A percentile compares a stretch with the other conserved stretches of the same genome.
Evolutionary conservation across 345 rosid species (phyloP).

Genomic region (Clarkia xantiana): DNA sequence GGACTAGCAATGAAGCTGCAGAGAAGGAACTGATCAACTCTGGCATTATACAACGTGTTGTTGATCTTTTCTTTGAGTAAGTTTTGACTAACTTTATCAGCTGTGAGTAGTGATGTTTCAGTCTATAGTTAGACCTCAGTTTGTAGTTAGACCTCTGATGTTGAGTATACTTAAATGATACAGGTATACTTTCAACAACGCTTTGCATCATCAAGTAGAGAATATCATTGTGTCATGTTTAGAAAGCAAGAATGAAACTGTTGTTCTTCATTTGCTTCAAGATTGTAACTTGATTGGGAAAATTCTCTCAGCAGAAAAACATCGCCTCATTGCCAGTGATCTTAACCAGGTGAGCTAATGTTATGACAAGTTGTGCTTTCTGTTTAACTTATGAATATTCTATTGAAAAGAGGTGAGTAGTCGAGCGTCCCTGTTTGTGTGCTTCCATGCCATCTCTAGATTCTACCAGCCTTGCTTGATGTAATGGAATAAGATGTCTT

Average conservation of each 20-base stretch:
- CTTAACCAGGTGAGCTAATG: slow-evolving; percentile 17
- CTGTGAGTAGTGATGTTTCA: background rate
- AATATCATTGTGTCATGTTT: slow-evolving; percentile 70
- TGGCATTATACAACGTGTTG: slow-evolving; percentile 50
- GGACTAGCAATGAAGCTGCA: slow-evolving; percentile 67
- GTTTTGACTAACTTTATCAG: slow-evolving; percentile 7
- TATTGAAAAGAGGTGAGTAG: too few species aligned
- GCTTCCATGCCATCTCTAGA: too few species aligned
- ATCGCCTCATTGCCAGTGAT: slow-evolving; percentile 40
- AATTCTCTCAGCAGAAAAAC: slow-evolving; percentile 55
- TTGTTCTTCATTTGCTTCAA: slow-evolving; percentile 58
- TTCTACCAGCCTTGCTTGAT: too few species aligned
- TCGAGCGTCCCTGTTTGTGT: too few species aligned
- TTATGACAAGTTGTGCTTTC: background rate
- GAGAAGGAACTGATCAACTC: slow-evolving; percentile 70
- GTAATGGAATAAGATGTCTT: too few species aligned
- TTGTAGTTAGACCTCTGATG: background rate
- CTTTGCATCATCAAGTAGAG: slow-evolving; percentile 93
- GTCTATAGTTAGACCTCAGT: background rate
- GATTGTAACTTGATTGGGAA: slow-evolving; percentile 71
- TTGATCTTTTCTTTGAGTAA: slow-evolving; percentile 83
- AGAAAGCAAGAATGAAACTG: slow-evolving; percentile 49
- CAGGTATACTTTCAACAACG: slow-evolving; percentile 94
- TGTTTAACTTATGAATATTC: too few species aligned
- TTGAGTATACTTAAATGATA: slow-evolving; percentile 3